Percentiles rank a stretch among this genome's conserved stretches.
phyloP scores from a whole-genome alignment of 768 basidiomycete species.

The Leccinellum rugosiceps region DNA sequence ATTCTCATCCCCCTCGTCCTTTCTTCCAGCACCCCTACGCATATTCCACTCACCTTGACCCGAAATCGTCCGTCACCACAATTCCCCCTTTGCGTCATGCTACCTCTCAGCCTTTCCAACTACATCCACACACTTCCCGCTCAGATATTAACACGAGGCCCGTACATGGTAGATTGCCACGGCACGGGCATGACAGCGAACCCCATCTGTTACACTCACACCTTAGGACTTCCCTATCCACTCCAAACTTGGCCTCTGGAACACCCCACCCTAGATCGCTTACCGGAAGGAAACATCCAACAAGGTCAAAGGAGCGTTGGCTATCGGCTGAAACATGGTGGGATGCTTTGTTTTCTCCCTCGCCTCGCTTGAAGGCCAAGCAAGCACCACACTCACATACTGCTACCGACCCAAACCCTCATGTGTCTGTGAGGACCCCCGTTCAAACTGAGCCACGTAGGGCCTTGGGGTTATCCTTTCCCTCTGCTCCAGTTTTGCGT shows the following conservation, averaged over 20 bases:
- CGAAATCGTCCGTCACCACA: neutral
- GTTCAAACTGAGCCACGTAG: slow-evolving; percentile 16
- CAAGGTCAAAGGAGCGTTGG: slow-evolving; percentile 55
- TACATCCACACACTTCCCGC: slow-evolving; percentile 9
- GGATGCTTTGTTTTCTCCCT: slow-evolving; percentile 73
- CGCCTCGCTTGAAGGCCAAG: slow-evolving; percentile 63
- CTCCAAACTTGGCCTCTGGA: slow-evolving; percentile 54
- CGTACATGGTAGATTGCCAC: neutral
- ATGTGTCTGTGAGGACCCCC: slow-evolving; percentile 52
- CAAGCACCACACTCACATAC: slow-evolving; percentile 23
- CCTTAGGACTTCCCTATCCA: slow-evolving; percentile 58
- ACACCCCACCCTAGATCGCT: slow-evolving; percentile 8
- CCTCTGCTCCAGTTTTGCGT: slow-evolving; percentile 12
- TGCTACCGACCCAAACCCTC: slow-evolving; percentile 31
- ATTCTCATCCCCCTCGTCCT: slow-evolving; percentile 23
- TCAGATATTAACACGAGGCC: neutral
- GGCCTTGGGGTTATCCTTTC: slow-evolving; percentile 4
- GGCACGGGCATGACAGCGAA: slow-evolving; percentile 6
- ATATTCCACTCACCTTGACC: slow-evolving; percentile 32
- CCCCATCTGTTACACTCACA: neutral
- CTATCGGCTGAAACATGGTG: slow-evolving; percentile 78
- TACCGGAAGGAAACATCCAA: slow-evolving; percentile 20
- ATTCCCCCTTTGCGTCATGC: slow-evolving; percentile 17
- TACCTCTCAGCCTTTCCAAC: slow-evolving; percentile 24
- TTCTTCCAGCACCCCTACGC: slow-evolving; percentile 51